These are phyloP conservation scores for Colletotrichum chrysophilum DNA, from an alignment of 2,329 filamentous ascomycete genomes.

Conservation along the genomic window DNA sequence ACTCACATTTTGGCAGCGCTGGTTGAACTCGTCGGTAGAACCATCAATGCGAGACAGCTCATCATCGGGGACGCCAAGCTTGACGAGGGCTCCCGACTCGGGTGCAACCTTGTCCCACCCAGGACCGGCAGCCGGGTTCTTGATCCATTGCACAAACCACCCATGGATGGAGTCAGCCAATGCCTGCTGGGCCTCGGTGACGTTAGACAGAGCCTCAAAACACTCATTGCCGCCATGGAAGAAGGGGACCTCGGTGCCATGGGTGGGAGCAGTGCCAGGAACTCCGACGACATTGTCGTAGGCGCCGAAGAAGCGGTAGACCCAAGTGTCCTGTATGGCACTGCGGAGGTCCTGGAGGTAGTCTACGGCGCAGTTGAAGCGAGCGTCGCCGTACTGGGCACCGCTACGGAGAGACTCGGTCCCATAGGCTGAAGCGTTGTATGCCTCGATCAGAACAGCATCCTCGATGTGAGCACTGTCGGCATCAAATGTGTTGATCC, in stretches of 20 bases:
- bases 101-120: conserved; percentile 42
- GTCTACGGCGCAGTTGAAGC: conserved; percentile 48
- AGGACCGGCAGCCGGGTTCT: conserved; percentile 44
- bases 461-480: conserved; percentile 43
- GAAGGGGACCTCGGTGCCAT: conserved; percentile 48
- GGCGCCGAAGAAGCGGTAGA: conserved; percentile 46
- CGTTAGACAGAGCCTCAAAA: conserved; percentile 34
- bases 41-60: conserved; percentile 31
- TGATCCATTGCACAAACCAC: conserved; percentile 50
- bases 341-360: conserved; percentile 44
- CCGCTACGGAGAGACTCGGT: conserved; percentile 45
- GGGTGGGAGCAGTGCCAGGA: conserved; percentile 38
- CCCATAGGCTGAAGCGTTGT: conserved; percentile 38
- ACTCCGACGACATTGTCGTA: conserved; percentile 44
- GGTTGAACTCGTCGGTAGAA: conserved; percentile 35
- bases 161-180: conserved; percentile 45
- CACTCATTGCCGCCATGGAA: conserved; percentile 50
- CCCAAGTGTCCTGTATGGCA: conserved; percentile 42
- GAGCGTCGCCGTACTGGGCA: conserved; percentile 48
- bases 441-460: conserved; percentile 33
- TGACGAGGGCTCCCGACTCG: conserved; percentile 31
- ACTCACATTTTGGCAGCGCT: conserved; percentile 32
- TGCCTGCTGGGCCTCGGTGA: conserved; percentile 42
- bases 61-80: conserved; percentile 38
- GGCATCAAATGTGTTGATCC: conserved; percentile 41